phyloP scores from a whole-genome alignment of 352 stramenopile species.

The Blastocystis sp. region DNA sequence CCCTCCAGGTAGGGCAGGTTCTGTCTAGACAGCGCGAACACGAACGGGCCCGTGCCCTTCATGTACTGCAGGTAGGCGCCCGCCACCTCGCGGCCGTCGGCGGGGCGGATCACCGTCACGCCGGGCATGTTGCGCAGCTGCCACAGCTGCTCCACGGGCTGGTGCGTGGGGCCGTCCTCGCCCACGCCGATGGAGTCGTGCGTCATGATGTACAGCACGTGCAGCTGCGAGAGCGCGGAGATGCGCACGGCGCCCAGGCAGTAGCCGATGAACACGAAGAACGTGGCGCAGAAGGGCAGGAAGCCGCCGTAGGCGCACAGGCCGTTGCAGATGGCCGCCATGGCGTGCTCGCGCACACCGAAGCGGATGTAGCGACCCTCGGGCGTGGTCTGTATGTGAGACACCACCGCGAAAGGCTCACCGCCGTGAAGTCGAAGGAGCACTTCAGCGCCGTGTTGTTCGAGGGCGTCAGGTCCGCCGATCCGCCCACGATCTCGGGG shows the following conservation, averaged over 20 bases:
- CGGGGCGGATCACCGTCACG: conserved; percentile 93
- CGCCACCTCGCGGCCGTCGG: conserved; percentile 95
- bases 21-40: conserved; percentile 88
- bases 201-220: conserved; percentile 95
- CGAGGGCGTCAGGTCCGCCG: conserved; percentile 93
- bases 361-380: conserved; percentile 94
- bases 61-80: conserved; percentile 82
- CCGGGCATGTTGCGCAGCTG: conserved; percentile 92
- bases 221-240: conserved; percentile 87
- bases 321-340: conserved; percentile 95
- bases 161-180: conserved; percentile 97
- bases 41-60: conserved; percentile 83
- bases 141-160: conserved; percentile 96
- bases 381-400: conserved; percentile 86
- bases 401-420: conserved; percentile 74
- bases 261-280: conserved; percentile 99
- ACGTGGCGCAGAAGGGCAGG: conserved; percentile 95
- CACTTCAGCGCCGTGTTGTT: conserved; percentile 92
- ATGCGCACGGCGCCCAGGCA: conserved; percentile 89
- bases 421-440: conserved; percentile 84
- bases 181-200: conserved; percentile 98
- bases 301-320: conserved; percentile 92
- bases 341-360: conserved; percentile 95
- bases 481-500: conserved; percentile 93
- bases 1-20: conserved; percentile 84